Conservation (phyloP, 1,284 basidiomycete genomes). For the Pulveroboletus sp. region DNA sequence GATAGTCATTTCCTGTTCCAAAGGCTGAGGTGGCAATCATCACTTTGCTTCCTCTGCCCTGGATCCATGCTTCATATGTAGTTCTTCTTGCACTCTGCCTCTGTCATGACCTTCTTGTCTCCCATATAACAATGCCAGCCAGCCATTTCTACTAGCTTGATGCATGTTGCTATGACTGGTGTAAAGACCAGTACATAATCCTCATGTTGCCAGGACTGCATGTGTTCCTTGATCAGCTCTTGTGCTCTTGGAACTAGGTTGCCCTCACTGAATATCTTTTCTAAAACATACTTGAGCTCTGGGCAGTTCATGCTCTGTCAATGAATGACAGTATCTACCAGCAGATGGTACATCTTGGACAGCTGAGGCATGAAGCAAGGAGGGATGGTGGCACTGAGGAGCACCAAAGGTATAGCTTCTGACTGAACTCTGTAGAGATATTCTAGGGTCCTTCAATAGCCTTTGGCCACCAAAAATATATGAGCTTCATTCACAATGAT, state of each 20-base stretch:
- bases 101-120: neutral
- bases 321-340: accelerated
- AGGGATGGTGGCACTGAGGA: neutral
- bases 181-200: neutral
- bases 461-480: neutral
- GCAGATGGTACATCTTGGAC: neutral
- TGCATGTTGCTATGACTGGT: neutral
- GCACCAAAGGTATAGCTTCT: neutral
- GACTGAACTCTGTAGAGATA: neutral
- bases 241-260: too few relatives aligned
- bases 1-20: constrained; percentile 15
- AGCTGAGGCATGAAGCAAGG: neutral
- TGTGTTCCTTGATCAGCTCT: too few relatives aligned
- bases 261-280: neutral
- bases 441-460: neutral
- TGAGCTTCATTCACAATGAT: neutral
- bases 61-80: neutral
- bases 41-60: neutral
- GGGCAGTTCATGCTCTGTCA: neutral
- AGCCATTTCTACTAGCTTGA: neutral
- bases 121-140: neutral
- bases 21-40: constrained; percentile 1
- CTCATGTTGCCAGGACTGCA: neutral
- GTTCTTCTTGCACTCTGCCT: accelerated
- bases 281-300: neutral